phyloP scores from a whole-genome alignment of 2,329 filamentous ascomycete genomes.

The Emergomyces orientalis region DNA sequence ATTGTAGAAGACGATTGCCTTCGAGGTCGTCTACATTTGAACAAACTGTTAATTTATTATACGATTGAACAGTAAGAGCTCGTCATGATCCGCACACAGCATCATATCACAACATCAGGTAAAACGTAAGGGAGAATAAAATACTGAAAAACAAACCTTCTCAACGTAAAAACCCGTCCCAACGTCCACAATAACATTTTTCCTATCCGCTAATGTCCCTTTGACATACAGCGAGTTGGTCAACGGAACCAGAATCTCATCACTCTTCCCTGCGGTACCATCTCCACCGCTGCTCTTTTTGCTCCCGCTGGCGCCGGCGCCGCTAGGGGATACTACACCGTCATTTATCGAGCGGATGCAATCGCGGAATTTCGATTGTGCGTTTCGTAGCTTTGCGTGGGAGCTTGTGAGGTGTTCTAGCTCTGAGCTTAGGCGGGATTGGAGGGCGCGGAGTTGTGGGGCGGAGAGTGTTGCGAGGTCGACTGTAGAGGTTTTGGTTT shows the following conservation, averaged over 20 bases:
- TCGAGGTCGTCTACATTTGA: slow-evolving; percentile 40
- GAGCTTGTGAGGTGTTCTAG: slow-evolving; percentile 88
- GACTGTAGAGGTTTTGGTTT: slow-evolving; percentile 33
- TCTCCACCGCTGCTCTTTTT: slow-evolving; percentile 25
- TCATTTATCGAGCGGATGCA: slow-evolving; percentile 68
- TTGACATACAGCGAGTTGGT: slow-evolving; percentile 93
- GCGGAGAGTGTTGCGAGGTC: slow-evolving; percentile 69
- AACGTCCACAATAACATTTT: slow-evolving; percentile 79
- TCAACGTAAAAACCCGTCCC: slow-evolving; percentile 93
- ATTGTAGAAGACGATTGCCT: slow-evolving; percentile 59
- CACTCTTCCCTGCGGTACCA: slow-evolving; percentile 22
- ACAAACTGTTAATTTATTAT: background rate
- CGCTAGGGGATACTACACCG: slow-evolving; percentile 35
- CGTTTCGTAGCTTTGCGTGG: slow-evolving; percentile 79
- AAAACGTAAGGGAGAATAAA: background rate
- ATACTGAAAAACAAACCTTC: slow-evolving; percentile 50
- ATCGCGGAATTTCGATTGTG: slow-evolving; percentile 85
- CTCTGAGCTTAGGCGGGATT: slow-evolving; percentile 93
- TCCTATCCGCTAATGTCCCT: slow-evolving; percentile 63
- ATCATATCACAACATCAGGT: background rate
- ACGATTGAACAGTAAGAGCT: background rate
- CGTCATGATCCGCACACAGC: background rate
- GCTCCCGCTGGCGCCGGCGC: slow-evolving; percentile 10
- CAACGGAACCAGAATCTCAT: slow-evolving; percentile 72
- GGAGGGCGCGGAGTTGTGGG: slow-evolving; percentile 80